Evolutionary conservation across 73 alveolate species (phyloP).

Genomic region (Breviolum minutum): DNA sequence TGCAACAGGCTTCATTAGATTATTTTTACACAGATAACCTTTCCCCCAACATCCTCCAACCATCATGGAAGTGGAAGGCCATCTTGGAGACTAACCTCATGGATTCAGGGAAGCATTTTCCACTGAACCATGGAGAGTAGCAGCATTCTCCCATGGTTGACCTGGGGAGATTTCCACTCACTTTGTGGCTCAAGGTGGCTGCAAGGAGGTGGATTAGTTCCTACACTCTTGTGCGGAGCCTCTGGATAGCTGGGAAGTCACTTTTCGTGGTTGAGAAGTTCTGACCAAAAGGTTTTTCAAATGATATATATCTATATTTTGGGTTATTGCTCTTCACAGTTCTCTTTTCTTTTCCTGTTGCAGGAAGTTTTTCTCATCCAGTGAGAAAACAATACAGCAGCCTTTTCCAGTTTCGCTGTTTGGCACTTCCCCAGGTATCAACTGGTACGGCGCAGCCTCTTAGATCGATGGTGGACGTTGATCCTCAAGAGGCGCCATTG

Average conservation of each 20-base stretch:
- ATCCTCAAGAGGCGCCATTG: conserved; percentile 38
- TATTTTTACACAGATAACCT: too few species aligned
- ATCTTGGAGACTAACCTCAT: neutral
- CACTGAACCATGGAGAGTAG: too few species aligned
- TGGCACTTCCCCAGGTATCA: neutral
- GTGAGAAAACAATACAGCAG: neutral
- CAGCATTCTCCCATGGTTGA: too few species aligned
- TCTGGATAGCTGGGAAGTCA: neutral
- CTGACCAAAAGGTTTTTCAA: too few species aligned
- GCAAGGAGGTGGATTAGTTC: conserved; percentile 71
- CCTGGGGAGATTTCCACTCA: too few species aligned
- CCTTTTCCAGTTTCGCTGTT: neutral
- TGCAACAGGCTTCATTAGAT: too few species aligned
- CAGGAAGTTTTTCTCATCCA: neutral
- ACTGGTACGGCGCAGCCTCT: conserved; percentile 47
- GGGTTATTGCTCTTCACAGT: neutral
- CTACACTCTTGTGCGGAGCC: conserved; percentile 51
- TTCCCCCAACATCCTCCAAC: too few species aligned
- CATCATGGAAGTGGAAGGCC: too few species aligned
- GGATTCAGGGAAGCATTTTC: too few species aligned
- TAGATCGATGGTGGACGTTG: conserved; percentile 72
- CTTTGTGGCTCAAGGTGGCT: conserved; percentile 26
- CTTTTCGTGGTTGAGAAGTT: too few species aligned
- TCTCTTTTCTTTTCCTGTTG: neutral
- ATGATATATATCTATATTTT: neutral